Evolutionary conservation across 805 yeast genomes (phyloP), one percentile per base, ranked within the genome.

Genomic region (Naumovozyma dairenensis): DNA sequence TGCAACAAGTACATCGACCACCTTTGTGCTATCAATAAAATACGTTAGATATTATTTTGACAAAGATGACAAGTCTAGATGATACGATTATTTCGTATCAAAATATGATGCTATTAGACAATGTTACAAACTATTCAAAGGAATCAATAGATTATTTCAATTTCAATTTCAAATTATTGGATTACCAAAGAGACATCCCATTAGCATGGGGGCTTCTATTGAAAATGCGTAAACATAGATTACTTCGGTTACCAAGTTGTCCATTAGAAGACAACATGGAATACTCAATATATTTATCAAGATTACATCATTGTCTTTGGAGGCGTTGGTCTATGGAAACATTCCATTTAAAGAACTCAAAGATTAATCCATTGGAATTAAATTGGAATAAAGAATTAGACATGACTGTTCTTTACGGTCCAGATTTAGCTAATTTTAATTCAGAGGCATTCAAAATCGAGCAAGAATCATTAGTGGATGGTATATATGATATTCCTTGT

Each of bases 341-440:
- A 45, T 69, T 72, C 43, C 66, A 74, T 18, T 59, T 77, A 29
- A 55, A 63, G 19, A 65, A 74, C 10, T 8, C 18, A 3, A 85
- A 94, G 9, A 74, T 85, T 7, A 70, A 85, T 17, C 97, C 98
- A 2, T 80, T 83, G 42, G 68, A 69, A 19, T 79, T 89, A 35
- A 87, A 92, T 59, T 89, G 98, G 98, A 74, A 80, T 39, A 92
- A 92, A 60, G 96, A 87, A 46, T 76, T 76, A 47, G 98, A 89
- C 52, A 89, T 89, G 17, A 85, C 96, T 1, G 89, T 96, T 86
- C 70, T 89, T 6, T 92, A 87, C 59, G 98, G 98, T 1, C 98
- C 98, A 10, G 46, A 52, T 37, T 40, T 56, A 21, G 34, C 46
- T 24, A 12, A 7, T 10, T 10, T 10, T 7, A 20, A 20, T 20